Conservation (phyloP, 2,329 filamentous ascomycete genomes). For the Ceratocystis alfenasii region DNA sequence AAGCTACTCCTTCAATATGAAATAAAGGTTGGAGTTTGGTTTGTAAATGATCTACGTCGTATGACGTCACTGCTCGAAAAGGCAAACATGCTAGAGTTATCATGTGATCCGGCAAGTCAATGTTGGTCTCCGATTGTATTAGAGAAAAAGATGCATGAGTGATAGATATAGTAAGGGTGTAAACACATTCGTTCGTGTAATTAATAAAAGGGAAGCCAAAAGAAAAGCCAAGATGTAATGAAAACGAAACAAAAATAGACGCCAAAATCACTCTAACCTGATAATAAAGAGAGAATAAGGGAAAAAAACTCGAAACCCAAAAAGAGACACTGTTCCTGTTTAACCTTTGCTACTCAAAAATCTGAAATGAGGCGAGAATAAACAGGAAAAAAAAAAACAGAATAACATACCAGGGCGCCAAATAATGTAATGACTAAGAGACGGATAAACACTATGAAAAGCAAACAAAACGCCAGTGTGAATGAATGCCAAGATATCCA, state of each 20-base stretch:
- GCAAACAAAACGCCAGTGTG: neutral
- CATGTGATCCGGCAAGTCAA: neutral
- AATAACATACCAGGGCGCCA: neutral
- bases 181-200: neutral
- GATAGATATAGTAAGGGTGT: neutral
- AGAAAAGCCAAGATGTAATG: neutral
- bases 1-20: neutral
- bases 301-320: neutral
- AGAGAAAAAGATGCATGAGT: neutral
- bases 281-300: neutral
- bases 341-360: too few relatives aligned
- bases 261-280: neutral
- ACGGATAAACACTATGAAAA: neutral
- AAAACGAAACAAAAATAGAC: constrained; percentile 12
- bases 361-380: neutral
- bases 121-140: too few relatives aligned
- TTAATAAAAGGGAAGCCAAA: constrained; percentile 27
- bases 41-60: neutral
- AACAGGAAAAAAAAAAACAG: neutral
- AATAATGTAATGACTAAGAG: neutral
- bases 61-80: neutral
- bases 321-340: too few relatives aligned
- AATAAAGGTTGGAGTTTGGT: neutral
- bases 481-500: constrained; percentile 1
- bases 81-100: neutral